These are phyloP conservation scores for Teratosphaeria destructans DNA, from an alignment of 2,329 filamentous ascomycete genomes.

Conservation along the genomic window DNA sequence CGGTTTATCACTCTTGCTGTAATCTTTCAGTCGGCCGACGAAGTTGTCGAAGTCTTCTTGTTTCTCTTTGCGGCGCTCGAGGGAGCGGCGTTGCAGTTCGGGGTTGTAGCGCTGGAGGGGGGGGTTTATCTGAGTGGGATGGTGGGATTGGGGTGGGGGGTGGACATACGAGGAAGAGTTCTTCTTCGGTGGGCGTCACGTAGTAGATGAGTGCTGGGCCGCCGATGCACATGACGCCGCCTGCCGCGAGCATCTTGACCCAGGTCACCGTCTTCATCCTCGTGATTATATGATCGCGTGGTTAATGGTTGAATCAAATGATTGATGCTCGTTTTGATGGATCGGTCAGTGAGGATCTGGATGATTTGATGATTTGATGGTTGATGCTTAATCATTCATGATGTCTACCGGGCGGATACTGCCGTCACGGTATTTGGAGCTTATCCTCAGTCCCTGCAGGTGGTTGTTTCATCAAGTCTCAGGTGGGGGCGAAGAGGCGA, in stretches of 20 bases:
- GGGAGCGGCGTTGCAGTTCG: conserved; percentile 76
- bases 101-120: conserved; percentile 69
- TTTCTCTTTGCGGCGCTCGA: conserved; percentile 65
- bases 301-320: no score
- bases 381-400: neutral
- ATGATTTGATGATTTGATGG: no score
- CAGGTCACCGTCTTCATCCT: conserved; percentile 40
- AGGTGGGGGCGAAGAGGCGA: neutral
- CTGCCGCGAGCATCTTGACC: conserved; percentile 60
- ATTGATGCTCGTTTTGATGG: no score
- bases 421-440: no score
- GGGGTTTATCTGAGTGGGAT: neutral
- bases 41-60: conserved; percentile 87
- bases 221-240: conserved; percentile 61
- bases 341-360: no score
- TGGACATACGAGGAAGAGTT: conserved; percentile 57
- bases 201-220: conserved; percentile 77
- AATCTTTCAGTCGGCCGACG: conserved; percentile 71
- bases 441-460: neutral
- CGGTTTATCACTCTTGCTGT: conserved; percentile 82
- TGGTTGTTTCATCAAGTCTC: neutral
- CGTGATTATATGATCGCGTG: conserved; percentile 3
- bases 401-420: neutral
- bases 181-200: conserved; percentile 75
- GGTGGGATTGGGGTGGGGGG: neutral